phyloP scores from a whole-genome alignment of 2,329 filamentous ascomycete genomes.

The Penicillium concentricum region DNA sequence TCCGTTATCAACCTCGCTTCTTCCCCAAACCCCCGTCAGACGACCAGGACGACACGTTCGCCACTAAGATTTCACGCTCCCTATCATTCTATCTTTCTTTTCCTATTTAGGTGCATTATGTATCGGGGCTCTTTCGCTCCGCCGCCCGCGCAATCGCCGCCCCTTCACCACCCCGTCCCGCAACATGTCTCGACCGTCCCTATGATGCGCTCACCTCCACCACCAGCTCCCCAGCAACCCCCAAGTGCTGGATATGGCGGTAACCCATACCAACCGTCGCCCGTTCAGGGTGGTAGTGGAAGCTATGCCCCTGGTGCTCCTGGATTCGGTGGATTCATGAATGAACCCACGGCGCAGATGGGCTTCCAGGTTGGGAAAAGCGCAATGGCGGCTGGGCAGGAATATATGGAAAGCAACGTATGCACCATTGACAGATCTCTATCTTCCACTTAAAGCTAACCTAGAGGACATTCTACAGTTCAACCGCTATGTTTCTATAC shows the following conservation, averaged over 20 bases:
- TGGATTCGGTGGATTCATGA: slow-evolving; percentile 89
- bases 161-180: slow-evolving; percentile 93
- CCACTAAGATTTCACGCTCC: slow-evolving; percentile 3
- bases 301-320: slow-evolving; percentile 41
- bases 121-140: slow-evolving; percentile 82
- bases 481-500: slow-evolving; percentile 84
- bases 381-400: slow-evolving; percentile 85
- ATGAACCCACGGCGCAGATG: slow-evolving; percentile 91
- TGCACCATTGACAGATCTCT: slow-evolving; percentile 30
- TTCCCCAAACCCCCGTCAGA: slow-evolving; percentile 6
- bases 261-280: slow-evolving; percentile 49
- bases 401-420: slow-evolving; percentile 95
- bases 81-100: slow-evolving; percentile 11
- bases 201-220: slow-evolving; percentile 91
- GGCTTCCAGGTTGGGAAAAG: slow-evolving; percentile 91
- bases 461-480: slow-evolving; percentile 48
- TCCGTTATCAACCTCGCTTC: slow-evolving; percentile 14
- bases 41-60: slow-evolving; percentile 6
- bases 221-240: slow-evolving; percentile 70
- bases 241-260: slow-evolving; percentile 52
- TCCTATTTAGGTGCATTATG: slow-evolving; percentile 54
- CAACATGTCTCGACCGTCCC: slow-evolving; percentile 98
- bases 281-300: slow-evolving; percentile 41
- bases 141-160: slow-evolving; percentile 73
- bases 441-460: not conserved